phyloP scores from a whole-genome alignment of 108 stramenopile genomes.

The Fragilaria crotonensis region DNA sequence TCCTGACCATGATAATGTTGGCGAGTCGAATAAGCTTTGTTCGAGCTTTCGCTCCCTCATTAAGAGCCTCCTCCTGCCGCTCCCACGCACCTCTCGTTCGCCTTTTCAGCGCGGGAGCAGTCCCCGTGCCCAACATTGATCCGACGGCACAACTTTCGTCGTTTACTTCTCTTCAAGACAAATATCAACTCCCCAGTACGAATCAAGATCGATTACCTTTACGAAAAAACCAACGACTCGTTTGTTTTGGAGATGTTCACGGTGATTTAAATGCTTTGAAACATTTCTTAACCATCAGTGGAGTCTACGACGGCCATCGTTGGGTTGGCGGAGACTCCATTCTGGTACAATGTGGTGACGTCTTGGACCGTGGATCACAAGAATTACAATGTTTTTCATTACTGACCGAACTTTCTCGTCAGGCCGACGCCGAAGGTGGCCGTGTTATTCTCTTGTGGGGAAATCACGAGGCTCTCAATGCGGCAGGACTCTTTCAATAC shows the following conservation, averaged over 20 bases:
- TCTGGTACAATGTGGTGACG: slow-evolving; percentile 70
- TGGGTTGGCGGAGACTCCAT: slow-evolving; percentile 64
- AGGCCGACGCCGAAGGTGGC: slow-evolving; percentile 44
- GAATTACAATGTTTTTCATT: slow-evolving; percentile 58
- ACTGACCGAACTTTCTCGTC: slow-evolving; percentile 43
- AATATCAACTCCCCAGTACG: not conserved
- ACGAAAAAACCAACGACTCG: slow-evolving; percentile 37
- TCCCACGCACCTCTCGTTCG: too few relatives aligned
- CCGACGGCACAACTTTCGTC: not conserved
- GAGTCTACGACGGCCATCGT: slow-evolving; percentile 4
- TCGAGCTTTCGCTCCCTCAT: too few relatives aligned
- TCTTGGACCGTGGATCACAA: slow-evolving; percentile 63
- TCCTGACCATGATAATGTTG: too few relatives aligned
- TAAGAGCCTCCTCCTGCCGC: too few relatives aligned
- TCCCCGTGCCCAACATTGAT: too few relatives aligned
- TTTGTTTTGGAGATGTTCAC: slow-evolving; percentile 74
- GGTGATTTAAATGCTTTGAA: slow-evolving; percentile 54
- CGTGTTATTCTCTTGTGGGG: slow-evolving; percentile 50
- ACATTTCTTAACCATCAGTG: slow-evolving; percentile 20
- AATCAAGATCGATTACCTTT: slow-evolving; percentile 1
- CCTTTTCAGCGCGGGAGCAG: too few relatives aligned
- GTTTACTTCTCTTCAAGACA: not conserved
- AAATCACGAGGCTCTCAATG: slow-evolving; percentile 76
- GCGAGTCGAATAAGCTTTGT: too few relatives aligned
- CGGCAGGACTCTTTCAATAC: slow-evolving; percentile 66